Evolutionary conservation across 2,329 filamentous ascomycete species (phyloP).

Genomic region (Xylariaceae sp.): DNA sequence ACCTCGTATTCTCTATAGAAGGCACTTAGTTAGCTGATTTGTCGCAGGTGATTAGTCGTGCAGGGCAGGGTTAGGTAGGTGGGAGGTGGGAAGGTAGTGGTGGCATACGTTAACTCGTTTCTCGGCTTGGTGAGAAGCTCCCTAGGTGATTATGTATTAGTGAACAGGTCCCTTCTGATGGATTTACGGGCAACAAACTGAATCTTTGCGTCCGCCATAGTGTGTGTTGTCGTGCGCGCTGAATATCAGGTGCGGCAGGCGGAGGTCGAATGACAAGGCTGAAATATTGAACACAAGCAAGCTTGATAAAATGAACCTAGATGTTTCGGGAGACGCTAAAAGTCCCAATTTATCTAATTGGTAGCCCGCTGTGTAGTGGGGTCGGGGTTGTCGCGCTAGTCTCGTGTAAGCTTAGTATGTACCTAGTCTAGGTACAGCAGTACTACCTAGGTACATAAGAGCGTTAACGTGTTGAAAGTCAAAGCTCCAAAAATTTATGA

Average conservation of each 20-base stretch:
- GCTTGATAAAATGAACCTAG: too few species aligned
- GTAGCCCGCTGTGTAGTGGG: too few species aligned
- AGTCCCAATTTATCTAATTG: too few species aligned
- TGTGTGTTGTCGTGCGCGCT: constrained; percentile 16
- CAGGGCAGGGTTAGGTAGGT: constrained; percentile 22
- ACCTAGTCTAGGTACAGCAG: not conserved
- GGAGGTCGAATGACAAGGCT: constrained; percentile 27
- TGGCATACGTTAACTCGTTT: constrained; percentile 84
- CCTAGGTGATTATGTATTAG: constrained; percentile 52
- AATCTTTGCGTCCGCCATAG: constrained; percentile 61
- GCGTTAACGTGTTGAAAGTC: not conserved
- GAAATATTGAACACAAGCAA: constrained; percentile 13
- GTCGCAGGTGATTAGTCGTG: constrained; percentile 17
- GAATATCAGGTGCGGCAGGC: constrained; percentile 1
- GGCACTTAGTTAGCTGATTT: constrained; percentile 18
- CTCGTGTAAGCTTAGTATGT: not conserved
- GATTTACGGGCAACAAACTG: constrained; percentile 59
- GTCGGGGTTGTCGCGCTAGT: too few species aligned
- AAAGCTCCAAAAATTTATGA: constrained; percentile 31
- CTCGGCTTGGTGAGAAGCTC: constrained; percentile 90
- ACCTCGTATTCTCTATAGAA: constrained; percentile 59
- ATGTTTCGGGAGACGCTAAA: too few species aligned
- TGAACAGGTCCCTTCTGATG: not conserved
- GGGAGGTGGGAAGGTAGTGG: constrained; percentile 9
- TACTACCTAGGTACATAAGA: not conserved